Percentiles rank a stretch among this genome's conserved stretches.
These are phyloP conservation scores for Euphorbia pulcherrima DNA, from an alignment of 345 rosid genomes.

Conservation along the genomic window DNA sequence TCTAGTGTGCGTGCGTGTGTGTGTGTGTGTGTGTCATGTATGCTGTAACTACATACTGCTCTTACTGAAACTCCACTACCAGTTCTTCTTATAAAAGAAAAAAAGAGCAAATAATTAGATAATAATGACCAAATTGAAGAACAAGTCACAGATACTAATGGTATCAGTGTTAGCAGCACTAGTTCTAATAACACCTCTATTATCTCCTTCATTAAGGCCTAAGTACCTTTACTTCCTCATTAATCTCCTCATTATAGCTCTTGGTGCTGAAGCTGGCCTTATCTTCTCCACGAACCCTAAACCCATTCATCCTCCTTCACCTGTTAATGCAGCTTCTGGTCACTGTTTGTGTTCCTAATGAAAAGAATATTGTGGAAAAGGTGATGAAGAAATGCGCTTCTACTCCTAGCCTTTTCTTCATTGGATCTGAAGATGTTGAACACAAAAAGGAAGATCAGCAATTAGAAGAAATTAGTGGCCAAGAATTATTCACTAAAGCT, in stretches of 20 bases:
- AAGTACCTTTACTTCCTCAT: conserved; percentile 51
- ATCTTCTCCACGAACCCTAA: conserved; percentile 31
- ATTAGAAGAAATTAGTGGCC: conserved; percentile 34
- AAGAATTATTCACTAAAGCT: conserved; percentile 55
- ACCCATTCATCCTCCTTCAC: conserved; percentile 11
- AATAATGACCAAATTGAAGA: conserved; percentile 39
- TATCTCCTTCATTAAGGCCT: conserved; percentile 47
- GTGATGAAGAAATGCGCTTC: conserved; percentile 49
- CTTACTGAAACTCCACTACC: too few species aligned
- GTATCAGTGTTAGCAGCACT: conserved; percentile 43
- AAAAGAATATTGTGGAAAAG: conserved; percentile 14
- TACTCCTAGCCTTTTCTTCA: conserved; percentile 56
- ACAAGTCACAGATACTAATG: conserved; percentile 43
- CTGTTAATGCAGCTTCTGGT: conserved; percentile 7
- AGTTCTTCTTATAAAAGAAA: too few species aligned
- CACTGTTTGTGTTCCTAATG: not conserved
- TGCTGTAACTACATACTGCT: not conserved
- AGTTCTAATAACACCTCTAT: conserved; percentile 41
- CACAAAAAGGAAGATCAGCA: conserved; percentile 31
- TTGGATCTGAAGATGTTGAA: conserved; percentile 23
- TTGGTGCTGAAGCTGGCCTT: conserved; percentile 67
- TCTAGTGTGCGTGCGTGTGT: too few species aligned
- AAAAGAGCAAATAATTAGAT: too few species aligned
- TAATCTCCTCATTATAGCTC: conserved; percentile 55
- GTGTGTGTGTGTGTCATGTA: too few species aligned